Conservation (phyloP, 257 asterid genomes). For the Capsicum baccatum region DNA sequence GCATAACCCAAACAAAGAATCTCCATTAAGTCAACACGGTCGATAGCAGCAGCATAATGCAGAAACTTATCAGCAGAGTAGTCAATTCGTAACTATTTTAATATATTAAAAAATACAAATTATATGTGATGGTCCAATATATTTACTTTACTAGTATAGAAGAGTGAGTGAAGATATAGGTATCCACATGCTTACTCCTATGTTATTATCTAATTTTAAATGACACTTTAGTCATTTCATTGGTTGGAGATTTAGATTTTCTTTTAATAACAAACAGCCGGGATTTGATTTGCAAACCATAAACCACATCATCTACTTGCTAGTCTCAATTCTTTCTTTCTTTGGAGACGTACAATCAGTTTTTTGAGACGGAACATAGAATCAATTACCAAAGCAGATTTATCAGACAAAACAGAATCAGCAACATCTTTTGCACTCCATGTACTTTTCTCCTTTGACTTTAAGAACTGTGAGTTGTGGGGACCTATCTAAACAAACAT, state of each 20-base stretch:
- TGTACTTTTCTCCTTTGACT: slow-evolving; percentile 73
- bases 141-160: too few relatives aligned
- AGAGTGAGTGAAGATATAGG: too few relatives aligned
- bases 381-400: slow-evolving; percentile 81
- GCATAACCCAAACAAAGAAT: slow-evolving; percentile 46
- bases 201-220: too few relatives aligned
- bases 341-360: background rate
- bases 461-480: slow-evolving; percentile 75
- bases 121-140: too few relatives aligned
- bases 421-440: slow-evolving; percentile 95
- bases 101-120: too few relatives aligned
- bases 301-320: background rate
- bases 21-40: slow-evolving; percentile 61
- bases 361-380: background rate
- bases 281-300: slow-evolving; percentile 11
- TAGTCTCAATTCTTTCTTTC: background rate
- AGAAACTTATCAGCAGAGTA: slow-evolving; percentile 42
- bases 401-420: slow-evolving; percentile 87
- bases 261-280: background rate
- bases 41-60: slow-evolving; percentile 54
- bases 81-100: slow-evolving; percentile 28
- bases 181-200: too few relatives aligned
- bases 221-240: too few relatives aligned
- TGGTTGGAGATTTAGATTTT: too few relatives aligned
- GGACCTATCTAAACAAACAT: slow-evolving; percentile 83